Conservation (phyloP, 345 rosid genomes). For the Murraya koenigii region DNA sequence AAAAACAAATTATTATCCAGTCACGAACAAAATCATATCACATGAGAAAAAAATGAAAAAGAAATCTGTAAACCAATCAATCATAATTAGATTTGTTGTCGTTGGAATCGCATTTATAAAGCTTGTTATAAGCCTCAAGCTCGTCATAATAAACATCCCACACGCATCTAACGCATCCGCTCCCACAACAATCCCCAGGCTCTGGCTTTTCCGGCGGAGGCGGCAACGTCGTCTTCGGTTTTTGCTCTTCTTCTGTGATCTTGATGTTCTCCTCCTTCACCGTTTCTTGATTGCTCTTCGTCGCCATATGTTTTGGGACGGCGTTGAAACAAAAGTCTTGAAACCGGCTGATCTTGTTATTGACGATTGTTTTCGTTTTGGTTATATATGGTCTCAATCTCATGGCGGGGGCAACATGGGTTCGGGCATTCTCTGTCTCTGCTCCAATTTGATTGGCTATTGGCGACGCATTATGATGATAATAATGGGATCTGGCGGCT, state of each 20-base stretch:
- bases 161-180: conserved; percentile 92
- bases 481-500: not conserved
- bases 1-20: too few relatives aligned
- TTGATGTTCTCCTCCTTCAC: not conserved
- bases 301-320: conserved; percentile 2
- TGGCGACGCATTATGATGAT: not conserved
- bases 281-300: not conserved
- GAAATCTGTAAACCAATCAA: not conserved
- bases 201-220: conserved; percentile 95
- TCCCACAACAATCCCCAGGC: conserved; percentile 93
- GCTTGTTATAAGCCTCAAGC: conserved; percentile 70
- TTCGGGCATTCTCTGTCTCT: not conserved
- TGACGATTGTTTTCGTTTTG: not conserved
- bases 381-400: conserved; percentile 5
- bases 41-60: not conserved
- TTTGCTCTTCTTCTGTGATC: conserved; percentile 10
- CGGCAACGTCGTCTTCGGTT: conserved; percentile 17
- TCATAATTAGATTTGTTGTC: conserved; percentile 2
- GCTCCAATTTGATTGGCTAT: not conserved
- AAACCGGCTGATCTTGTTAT: not conserved
- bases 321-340: not conserved
- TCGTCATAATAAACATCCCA: conserved; percentile 95
- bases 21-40: too few relatives aligned
- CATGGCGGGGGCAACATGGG: not conserved
- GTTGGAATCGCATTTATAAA: conserved; percentile 23